Conservation (phyloP, 257 asterid genomes). For the Nicotiana tabacum region DNA sequence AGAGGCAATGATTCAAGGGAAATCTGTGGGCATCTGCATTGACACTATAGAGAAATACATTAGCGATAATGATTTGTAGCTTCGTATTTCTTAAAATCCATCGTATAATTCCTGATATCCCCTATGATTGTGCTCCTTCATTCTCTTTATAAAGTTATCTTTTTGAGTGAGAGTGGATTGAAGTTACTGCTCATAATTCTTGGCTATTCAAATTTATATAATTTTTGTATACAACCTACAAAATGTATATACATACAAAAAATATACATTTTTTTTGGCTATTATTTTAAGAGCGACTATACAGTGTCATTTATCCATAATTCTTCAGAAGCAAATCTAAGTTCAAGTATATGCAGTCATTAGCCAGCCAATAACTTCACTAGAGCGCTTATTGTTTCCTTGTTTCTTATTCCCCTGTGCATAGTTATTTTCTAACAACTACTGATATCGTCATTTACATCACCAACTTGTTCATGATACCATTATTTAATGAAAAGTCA, state of each 20-base stretch:
- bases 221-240: too few relatives aligned
- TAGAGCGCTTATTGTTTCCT: background rate
- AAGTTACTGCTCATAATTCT: background rate
- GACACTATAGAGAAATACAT: constrained; percentile 58
- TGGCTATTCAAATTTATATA: too few relatives aligned
- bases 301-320: too few relatives aligned
- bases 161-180: background rate
- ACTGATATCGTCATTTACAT: background rate
- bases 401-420: background rate
- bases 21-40: constrained; percentile 65
- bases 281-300: too few relatives aligned
- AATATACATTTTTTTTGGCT: too few relatives aligned
- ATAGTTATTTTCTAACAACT: background rate
- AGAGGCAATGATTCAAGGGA: constrained; percentile 68
- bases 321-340: background rate
- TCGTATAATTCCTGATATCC: background rate
- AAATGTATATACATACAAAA: too few relatives aligned
- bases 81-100: background rate
- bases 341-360: background rate
- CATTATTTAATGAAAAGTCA: background rate
- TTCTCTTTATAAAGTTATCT: background rate
- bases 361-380: background rate
- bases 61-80: constrained; percentile 39
- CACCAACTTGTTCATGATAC: background rate
- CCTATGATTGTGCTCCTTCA: background rate